Evolutionary conservation across 2,329 filamentous ascomycete species (phyloP), one percentile per base, ranked within the genome.

Genomic region (Delphinella strobiligena): DNA sequence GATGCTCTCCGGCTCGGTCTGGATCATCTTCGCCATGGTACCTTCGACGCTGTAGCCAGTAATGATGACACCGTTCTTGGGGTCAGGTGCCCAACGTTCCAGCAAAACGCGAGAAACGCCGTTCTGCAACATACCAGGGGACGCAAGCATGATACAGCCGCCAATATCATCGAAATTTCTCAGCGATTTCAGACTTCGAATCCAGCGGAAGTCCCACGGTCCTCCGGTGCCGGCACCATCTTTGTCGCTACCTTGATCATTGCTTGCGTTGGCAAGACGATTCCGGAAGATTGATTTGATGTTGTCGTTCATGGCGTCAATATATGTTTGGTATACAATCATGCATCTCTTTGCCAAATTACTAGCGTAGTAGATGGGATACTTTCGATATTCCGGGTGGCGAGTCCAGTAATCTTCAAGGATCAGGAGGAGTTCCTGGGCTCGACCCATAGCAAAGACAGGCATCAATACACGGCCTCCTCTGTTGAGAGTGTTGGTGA

Each of bases 41-140:
- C 91, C 91, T 61, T 98, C 91, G 5, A 98, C 89, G 45, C 87
- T 95, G 64, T 98, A 98, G 56, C 91, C 91, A 0, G 91, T 98
- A 60, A 98, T 94, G 51, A 98, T 83, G 32, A 98, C 86, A n/a
- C 89, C 91, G 54, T 98, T 98, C 60, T 91, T 88, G 47, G 91
- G 82, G 61, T 85, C 93, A 0, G 91, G 91, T 1, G 89, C 89
- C 91, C 91, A 98, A 51, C 89, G 69, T 65, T 98, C 91, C 4
- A 98, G 72, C 8, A 98, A 68, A 57, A 95, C 86, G 57, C 91
- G 74, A 53, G 87, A 94, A 14, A 94, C 89, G 37, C 91, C 91
- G 42, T 89, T 96, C 57, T 98, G 89, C 51, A 98, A 69, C 91
- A 98, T 96, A 78, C 91, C 91, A 0, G 91, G 91, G 51, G 84